Conservation (phyloP, 306 rosid genomes). For the Malus sylvestris region DNA sequence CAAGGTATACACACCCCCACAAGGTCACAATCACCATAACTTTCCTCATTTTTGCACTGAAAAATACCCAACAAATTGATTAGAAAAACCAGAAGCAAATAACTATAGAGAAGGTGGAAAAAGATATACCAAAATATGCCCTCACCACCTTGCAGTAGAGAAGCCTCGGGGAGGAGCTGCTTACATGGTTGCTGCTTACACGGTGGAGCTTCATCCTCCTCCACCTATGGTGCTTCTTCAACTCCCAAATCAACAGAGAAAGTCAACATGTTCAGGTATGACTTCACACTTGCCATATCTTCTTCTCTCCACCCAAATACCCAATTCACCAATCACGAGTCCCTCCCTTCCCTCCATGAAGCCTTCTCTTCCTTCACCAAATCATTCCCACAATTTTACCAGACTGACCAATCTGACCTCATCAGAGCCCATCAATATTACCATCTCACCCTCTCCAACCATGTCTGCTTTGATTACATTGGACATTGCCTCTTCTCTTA, state of each 20-base stretch:
- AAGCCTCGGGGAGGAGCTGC: constrained; percentile 40
- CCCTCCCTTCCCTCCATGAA: constrained; percentile 58
- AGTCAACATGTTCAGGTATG: constrained; percentile 10
- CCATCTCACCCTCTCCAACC: constrained; percentile 56
- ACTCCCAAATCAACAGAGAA: constrained; percentile 17
- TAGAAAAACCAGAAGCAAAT: not conserved
- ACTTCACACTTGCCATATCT: constrained; percentile 33
- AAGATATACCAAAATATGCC: constrained; percentile 27
- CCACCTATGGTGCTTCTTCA: constrained; percentile 4
- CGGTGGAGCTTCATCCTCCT: constrained; percentile 40
- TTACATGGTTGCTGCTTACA: constrained; percentile 45
- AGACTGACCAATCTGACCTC: constrained; percentile 39
- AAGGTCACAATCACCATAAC: not conserved
- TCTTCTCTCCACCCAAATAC: constrained; percentile 47
- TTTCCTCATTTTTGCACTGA: not conserved
- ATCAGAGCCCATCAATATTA: constrained; percentile 54
- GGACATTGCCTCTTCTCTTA: constrained; percentile 81
- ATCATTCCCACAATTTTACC: constrained; percentile 42
- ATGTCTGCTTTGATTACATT: constrained; percentile 60
- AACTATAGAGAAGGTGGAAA: not conserved
- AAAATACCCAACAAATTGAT: not conserved
- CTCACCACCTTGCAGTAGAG: constrained; percentile 35
- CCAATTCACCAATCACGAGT: constrained; percentile 68
- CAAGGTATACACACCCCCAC: constrained; percentile 4
- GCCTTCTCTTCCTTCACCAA: constrained; percentile 42